Evolutionary conservation across 2,329 filamentous ascomycete genomes (phyloP).

Genomic region (Colletotrichum orchidophilum): DNA sequence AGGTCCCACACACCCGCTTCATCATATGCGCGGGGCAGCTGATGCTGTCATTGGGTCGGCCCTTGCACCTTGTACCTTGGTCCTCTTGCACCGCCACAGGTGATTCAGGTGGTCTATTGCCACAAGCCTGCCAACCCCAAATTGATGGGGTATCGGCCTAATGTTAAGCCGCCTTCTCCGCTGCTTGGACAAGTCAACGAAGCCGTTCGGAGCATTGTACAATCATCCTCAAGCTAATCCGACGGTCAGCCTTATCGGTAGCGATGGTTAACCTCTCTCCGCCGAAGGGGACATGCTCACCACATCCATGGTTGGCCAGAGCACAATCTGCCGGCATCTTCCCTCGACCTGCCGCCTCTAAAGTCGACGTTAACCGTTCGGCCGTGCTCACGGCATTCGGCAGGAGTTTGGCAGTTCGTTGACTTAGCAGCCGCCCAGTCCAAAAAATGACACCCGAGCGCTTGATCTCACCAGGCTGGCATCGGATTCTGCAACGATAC

Average conservation of each 20-base stretch:
- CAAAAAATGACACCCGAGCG: not conserved
- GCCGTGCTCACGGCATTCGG: not conserved
- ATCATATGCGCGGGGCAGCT: slow-evolving; percentile 34
- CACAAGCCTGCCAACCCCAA: too few relatives aligned
- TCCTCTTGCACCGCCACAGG: slow-evolving; percentile 29
- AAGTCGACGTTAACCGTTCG: not conserved
- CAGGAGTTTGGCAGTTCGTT: not conserved
- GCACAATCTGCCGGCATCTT: not conserved
- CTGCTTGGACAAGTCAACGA: not conserved
- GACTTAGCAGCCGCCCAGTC: not conserved
- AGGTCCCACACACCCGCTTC: slow-evolving; percentile 27
- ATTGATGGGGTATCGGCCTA: not conserved
- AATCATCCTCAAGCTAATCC: not conserved
- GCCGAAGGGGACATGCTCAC: not conserved
- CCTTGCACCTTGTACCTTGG: not conserved
- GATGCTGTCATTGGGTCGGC: slow-evolving; percentile 29
- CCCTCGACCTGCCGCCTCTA: not conserved
- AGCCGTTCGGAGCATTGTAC: not conserved
- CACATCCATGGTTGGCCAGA: not conserved
- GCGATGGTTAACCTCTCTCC: not conserved
- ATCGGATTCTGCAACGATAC: not conserved
- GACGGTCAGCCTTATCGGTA: not conserved
- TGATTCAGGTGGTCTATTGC: not conserved
- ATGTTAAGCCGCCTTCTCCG: not conserved
- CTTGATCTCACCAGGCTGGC: not conserved